Evolutionary conservation across 2,329 filamentous ascomycete genomes (phyloP).

Genomic region (Colletotrichum sp.): DNA sequence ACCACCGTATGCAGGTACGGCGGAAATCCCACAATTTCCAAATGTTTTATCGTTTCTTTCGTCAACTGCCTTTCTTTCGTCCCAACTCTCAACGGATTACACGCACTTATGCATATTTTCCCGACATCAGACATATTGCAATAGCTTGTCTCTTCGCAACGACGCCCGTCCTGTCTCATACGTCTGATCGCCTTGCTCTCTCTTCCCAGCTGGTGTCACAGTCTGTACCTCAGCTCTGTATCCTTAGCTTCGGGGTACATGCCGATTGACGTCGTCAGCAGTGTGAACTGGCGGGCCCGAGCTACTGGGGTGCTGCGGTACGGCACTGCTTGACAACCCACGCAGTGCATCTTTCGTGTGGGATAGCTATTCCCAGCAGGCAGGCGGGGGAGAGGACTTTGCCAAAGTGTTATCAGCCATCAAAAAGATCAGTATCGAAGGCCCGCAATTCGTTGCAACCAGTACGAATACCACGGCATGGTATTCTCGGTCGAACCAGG

Average conservation of each 20-base stretch:
- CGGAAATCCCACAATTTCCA: background rate
- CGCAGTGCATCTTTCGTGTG: background rate
- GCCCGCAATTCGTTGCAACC: background rate
- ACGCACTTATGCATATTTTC: background rate
- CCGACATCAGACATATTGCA: background rate
- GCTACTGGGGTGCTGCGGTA: background rate
- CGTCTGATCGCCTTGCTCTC: background rate
- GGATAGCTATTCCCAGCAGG: background rate
- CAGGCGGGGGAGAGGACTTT: background rate
- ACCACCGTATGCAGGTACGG: conserved; percentile 20
- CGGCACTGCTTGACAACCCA: background rate
- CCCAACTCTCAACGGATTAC: background rate
- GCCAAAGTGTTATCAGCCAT: background rate
- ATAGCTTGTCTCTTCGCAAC: background rate
- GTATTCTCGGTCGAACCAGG: conserved; percentile 8
- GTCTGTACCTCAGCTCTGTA: background rate
- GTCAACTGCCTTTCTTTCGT: background rate
- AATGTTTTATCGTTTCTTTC: background rate
- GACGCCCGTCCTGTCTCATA: background rate
- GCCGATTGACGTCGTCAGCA: background rate
- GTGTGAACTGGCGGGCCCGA: background rate
- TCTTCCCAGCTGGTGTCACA: background rate
- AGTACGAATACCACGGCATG: conserved; percentile 3
- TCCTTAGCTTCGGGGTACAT: background rate
- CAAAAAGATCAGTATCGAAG: background rate